Evolutionary conservation across 176 grass and related monocot species (phyloP), one percentile per base, ranked within the genome.

Genomic region (Oryza punctata): DNA sequence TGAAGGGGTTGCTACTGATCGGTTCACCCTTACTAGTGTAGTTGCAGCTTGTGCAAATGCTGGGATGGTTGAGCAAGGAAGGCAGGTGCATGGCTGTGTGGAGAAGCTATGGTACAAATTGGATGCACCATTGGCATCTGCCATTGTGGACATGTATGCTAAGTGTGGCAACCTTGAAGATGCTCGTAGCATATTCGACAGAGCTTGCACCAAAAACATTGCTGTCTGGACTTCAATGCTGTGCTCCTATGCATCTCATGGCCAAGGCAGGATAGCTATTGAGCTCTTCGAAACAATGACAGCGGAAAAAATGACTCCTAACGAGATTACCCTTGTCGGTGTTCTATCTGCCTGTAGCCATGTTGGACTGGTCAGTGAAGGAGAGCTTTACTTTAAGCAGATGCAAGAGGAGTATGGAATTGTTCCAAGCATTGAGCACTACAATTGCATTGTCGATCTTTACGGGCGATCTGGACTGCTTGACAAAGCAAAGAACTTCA

Each of bases 361-460:
- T 72, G 64, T 70, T 14, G 76, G 87, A 59, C 76, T 92, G 69
- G 52, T 92, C 28, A 49, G 33, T 29, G 90, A 89, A 76, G 90
- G 87, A 38, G 76, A 72, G 7, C 25, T 47, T 16, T 92, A 80
- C 77, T 92, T 92, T 71, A 89, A 47, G 27, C 76, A 69, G 18
- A 89, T 92, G 90, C 84, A 80, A 73, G 75, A 83, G 76, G 80
- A 83, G 15, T 80, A 89, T 66, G 76, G 65, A 69, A 92, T 92
- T 80, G 75, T 72, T 86, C 92, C 86, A n/a, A 79, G 67, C 70
- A 84, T 77, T 19, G 86, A 90, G 19, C 92, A 94, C 63, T 91
- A 84, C 52, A 90, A 87, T 83, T 91, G 92, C 60, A 91, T 94
- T 84, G 92, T 94, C 52, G 92, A 94, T 87, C 92, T 94, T 71